Base-by-base conservation (phyloP, 2,329 filamentous ascomycete species). In the Grosmannia huntii region DNA sequence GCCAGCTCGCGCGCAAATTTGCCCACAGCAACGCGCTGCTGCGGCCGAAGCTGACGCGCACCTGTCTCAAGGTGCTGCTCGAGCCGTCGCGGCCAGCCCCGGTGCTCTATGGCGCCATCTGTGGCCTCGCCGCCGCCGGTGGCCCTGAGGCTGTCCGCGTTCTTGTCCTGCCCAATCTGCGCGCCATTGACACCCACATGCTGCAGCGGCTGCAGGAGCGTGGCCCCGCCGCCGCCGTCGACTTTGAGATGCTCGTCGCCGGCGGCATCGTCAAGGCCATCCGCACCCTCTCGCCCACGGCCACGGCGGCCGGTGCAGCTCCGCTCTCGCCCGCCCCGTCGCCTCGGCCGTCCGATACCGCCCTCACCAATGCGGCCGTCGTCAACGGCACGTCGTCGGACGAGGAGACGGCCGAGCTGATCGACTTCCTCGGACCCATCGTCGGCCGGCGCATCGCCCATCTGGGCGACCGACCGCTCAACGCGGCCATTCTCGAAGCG, bases 11-110 rank as follows among this genome's bases (percentile, higher is more conserved):
- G 4, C 81, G 80, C 62, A 92, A 91, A 66, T 96, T 95, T 73
- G 84, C 86, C 6, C 80, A 84, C 28, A 86, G 85, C 5, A 95
- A 91, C 59, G 84, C 87, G 50, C 86, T 90, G 16, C 81, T 97
- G 28, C 89, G 90, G 59, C 86, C 91, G 2, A 89, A 95, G 62
- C 85, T 99, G 33, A 91, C 90, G 4, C 82, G 94, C n/a, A 94
- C 91, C 0, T 96, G 90, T 67, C 80, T 97, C 38, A 96, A 96
- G 73, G 85, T 87, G 66, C 92, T 96, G 70, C 80, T 99, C 33
- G 91, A 96, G 66, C 89, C 90, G 0, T 83, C 85, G 50, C 90
- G 91, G 67, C 85, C 90, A 0, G 81, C 90, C 0, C 84, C 88
- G 1, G 86, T 92, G 1, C 89, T 96, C 66, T 99, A 94, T 68